Evolutionary conservation across 495 filamentous ascomycete species (phyloP), one percentile per base, ranked within the genome.

Genomic region (Trichocladium antarcticum): DNA sequence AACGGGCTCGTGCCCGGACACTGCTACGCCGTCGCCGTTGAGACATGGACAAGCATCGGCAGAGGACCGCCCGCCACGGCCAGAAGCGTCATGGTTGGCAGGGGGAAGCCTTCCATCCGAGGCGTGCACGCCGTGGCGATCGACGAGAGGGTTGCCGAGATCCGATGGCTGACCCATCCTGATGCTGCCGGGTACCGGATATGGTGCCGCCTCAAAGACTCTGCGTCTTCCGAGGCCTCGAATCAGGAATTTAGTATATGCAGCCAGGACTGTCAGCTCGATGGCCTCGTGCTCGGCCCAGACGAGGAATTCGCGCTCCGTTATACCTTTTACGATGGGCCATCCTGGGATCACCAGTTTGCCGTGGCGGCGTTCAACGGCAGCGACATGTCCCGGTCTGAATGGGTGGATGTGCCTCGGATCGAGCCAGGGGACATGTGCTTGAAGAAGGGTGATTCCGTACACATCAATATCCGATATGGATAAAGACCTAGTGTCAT

Each of bases 291-390:
- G n/a, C n/a, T n/a, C n/a, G n/a, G n/a, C n/a, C 24, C 24, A 27
- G 8, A 27, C 24, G 8, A 27, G 24, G 8, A 4, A 3, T 8
- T 8, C 24, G 24, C 24, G 8, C 3, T 27, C 24, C 24, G 24
- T 27, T 27, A 4, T 27, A 27, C 3, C 24, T 27, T 8, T 8
- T 27, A 3, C 8, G 24, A 27, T 27, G 4, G 4, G 24, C 24
- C 24, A 3, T 8, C 24, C 24, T 55, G 54, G 54, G 45, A 47
- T 1, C 53, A 16, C 8, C 36, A 50, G 35, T 60, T 48, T 40
- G 51, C 57, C 3, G 51, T 60, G 27, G 38, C 21, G 1, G 51
- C 51, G 1, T 53, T 53, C 46, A 60, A 60, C 19, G 49, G 51
- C 3, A 37, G 46, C 10, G 45, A 42, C 27, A 36, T 34, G 17